phyloP scores from a whole-genome alignment of 352 stramenopile species.

The Globisporangium acanthophoron region DNA sequence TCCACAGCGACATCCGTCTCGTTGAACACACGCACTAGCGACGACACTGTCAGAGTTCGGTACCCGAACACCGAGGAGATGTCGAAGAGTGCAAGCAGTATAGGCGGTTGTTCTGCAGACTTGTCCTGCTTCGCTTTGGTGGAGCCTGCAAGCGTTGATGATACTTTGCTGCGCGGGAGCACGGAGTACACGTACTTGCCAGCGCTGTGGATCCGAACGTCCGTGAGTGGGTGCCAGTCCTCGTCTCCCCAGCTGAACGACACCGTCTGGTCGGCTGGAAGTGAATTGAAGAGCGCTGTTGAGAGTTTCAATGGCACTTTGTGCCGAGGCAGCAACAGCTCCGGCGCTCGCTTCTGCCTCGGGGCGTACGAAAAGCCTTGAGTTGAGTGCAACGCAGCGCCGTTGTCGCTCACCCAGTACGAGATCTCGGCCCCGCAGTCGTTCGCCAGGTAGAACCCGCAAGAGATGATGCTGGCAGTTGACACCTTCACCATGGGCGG shows the following conservation, averaged over 20 bases:
- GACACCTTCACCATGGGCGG: constrained; percentile 23
- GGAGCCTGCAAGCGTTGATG: not conserved
- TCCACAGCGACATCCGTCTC: constrained; percentile 53
- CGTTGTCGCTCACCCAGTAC: constrained; percentile 59
- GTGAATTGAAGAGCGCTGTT: constrained; percentile 54
- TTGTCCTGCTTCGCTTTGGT: not conserved
- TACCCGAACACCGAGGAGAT: constrained; percentile 65
- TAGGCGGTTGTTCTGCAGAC: constrained; percentile 7
- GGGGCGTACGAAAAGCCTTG: constrained; percentile 57
- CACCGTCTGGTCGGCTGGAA: constrained; percentile 67
- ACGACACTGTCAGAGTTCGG: constrained; percentile 76
- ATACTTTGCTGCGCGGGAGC: constrained; percentile 17
- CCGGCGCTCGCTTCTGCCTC: constrained; percentile 30
- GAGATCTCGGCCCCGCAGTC: constrained; percentile 53
- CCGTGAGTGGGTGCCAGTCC: constrained; percentile 66
- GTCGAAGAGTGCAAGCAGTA: constrained; percentile 67
- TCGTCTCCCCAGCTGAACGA: constrained; percentile 70
- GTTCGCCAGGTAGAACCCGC: constrained; percentile 76
- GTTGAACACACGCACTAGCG: constrained; percentile 73
- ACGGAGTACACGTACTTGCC: constrained; percentile 79
- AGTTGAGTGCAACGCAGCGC: constrained; percentile 26
- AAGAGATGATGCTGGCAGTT: constrained; percentile 67
- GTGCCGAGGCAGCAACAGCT: constrained; percentile 38
- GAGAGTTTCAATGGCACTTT: constrained; percentile 73
- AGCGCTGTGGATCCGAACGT: constrained; percentile 69